Conservation (phyloP, 179 eudicot genomes). For the Camellia oleifera region DNA sequence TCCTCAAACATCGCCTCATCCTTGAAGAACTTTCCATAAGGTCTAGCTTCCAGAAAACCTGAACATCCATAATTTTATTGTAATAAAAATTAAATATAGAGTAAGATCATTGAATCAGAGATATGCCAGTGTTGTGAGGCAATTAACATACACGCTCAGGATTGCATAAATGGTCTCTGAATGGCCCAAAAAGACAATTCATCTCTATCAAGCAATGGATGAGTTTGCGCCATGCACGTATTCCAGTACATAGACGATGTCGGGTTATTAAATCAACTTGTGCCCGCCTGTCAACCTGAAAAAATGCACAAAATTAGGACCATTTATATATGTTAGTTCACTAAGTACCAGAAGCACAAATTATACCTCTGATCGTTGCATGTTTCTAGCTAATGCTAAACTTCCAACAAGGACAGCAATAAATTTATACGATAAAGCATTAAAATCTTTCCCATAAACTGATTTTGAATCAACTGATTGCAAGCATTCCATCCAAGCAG, state of each 20-base stretch:
- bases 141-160: constrained; percentile 59
- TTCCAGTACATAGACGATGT: constrained; percentile 70
- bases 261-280: constrained; percentile 69
- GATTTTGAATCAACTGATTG: constrained; percentile 89
- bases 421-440: constrained; percentile 86
- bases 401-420: constrained; percentile 97
- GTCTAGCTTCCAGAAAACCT: constrained; percentile 97
- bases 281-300: constrained; percentile 83
- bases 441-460: constrained; percentile 89
- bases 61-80: constrained; percentile 8
- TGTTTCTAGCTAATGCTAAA: constrained; percentile 96
- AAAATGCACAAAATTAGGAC: constrained; percentile 1
- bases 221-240: constrained; percentile 95
- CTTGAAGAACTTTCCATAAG: constrained; percentile 87
- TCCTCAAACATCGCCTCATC: constrained; percentile 82
- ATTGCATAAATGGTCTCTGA: constrained; percentile 51
- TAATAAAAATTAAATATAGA: neutral
- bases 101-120: constrained; percentile 1
- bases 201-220: constrained; percentile 79
- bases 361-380: constrained; percentile 93
- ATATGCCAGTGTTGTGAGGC: neutral
- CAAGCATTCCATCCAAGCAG: constrained; percentile 97
- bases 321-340: neutral
- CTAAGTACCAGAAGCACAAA: constrained; percentile 11
- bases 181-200: constrained; percentile 88